These are phyloP conservation scores for Musa schizocarpa DNA, from an alignment of 176 grass and related monocot species.

Conservation along the genomic window DNA sequence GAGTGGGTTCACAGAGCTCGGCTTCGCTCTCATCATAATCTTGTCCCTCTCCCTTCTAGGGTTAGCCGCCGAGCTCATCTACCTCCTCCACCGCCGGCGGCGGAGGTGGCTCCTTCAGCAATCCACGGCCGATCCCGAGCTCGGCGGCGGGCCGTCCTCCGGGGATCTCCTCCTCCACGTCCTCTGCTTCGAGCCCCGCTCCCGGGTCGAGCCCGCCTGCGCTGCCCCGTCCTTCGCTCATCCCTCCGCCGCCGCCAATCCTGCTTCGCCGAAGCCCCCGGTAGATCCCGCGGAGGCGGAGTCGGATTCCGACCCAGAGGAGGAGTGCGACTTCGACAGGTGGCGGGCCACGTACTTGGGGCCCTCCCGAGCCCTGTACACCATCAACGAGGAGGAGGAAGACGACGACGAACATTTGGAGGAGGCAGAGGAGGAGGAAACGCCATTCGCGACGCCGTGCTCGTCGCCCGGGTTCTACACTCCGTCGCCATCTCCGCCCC, in stretches of 20 bases:
- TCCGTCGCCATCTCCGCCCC: slow-evolving; percentile 5
- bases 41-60: slow-evolving; percentile 5
- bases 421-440: neutral
- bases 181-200: slow-evolving; percentile 9
- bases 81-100: neutral
- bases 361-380: slow-evolving; percentile 17
- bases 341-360: slow-evolving; percentile 12
- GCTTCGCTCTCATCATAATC: slow-evolving; percentile 3
- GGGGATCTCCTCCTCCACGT: neutral
- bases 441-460: neutral
- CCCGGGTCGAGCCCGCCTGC: slow-evolving; percentile 19
- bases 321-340: slow-evolving; percentile 9
- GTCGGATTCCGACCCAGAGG: neutral
- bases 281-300: neutral
- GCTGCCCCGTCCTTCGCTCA: neutral
- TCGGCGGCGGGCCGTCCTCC: neutral
- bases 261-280: neutral
- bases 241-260: neutral
- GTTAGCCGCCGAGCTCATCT: slow-evolving; percentile 6
- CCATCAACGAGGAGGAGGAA: slow-evolving; percentile 19
- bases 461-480: slow-evolving; percentile 5
- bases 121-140: neutral
- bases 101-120: neutral
- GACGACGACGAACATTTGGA: neutral
- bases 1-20: slow-evolving; percentile 15